Evolutionary conservation across 1,139 yeast genomes (phyloP).

Genomic region (Yamadazyma jaroonii): DNA sequence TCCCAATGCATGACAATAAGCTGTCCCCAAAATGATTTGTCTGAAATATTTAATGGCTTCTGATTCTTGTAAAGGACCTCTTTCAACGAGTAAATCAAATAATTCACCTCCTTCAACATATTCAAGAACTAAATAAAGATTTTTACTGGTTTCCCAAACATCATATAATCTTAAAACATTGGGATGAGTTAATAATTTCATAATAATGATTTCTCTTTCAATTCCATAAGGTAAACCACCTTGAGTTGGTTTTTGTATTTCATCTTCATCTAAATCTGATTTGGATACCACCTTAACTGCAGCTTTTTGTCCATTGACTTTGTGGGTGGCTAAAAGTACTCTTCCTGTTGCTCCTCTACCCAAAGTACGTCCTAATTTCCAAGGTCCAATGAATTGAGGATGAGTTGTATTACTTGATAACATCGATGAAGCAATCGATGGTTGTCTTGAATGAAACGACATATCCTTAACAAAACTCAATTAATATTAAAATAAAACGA

Average conservation of each 20-base stretch:
- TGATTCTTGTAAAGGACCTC: conserved; percentile 74
- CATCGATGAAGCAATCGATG: conserved; percentile 37
- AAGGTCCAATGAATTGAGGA: conserved; percentile 65
- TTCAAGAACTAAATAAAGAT: conserved; percentile 69
- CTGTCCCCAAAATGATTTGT: conserved; percentile 73
- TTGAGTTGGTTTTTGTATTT: conserved; percentile 21
- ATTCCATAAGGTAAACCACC: conserved; percentile 74
- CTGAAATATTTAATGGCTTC: conserved; percentile 75
- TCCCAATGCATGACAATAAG: conserved; percentile 79
- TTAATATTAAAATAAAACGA: conserved; percentile 3
- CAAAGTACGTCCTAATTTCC: conserved; percentile 75
- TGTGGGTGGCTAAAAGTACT: conserved; percentile 70
- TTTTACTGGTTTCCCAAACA: conserved; percentile 82
- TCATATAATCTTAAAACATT: conserved; percentile 74
- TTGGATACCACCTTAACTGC: conserved; percentile 82
- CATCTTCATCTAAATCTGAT: conserved; percentile 47
- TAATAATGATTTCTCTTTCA: conserved; percentile 77
- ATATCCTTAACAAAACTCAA: conserved; percentile 12
- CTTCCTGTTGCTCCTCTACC: conserved; percentile 85
- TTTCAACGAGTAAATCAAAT: conserved; percentile 71
- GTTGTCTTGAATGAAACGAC: conserved; percentile 41
- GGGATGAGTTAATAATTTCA: conserved; percentile 75
- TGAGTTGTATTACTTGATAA: conserved; percentile 26
- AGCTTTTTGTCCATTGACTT: conserved; percentile 67
- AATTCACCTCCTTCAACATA: conserved; percentile 84